Evolutionary conservation across 2,329 filamentous ascomycete species (phyloP), one percentile per base, ranked within the genome.

Genomic region (Hawksworthiomyces lignivorus): DNA sequence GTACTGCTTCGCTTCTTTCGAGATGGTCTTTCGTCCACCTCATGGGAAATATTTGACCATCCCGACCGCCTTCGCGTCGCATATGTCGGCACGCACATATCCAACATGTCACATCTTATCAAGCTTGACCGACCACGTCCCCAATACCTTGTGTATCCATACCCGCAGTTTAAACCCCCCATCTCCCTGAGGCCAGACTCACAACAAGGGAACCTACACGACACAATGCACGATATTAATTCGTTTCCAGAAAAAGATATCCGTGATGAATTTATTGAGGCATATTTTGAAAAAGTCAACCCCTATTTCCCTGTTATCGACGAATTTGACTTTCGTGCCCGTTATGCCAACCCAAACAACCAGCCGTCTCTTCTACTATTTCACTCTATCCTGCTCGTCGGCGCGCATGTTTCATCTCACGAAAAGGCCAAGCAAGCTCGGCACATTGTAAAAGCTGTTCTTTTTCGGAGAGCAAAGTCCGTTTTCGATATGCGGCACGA

Each of bases 401-500:
- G 44, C 10, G 44, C 44, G 3, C 44, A 46, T 18, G 44, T 43
- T n/a, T 46, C 36, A 11, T 28, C 31, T 3, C 39, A 43, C 22
- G 26, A 24, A 19, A 36, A 36, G 11, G 44, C 36, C 15, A 15
- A 27, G 12, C 39, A 46, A 7, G 44, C 39, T 7, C 39, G 39
- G 7, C 39, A 42, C 18, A 36, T 43, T 14, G 32, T 46, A 39
- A 46, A 42, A 15, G 44, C 44, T 5, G 39, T 39, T 3, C 28
- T 46, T 5, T 46, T 46, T 9, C 27, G 39, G 4, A 26, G 44
- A 5, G 44, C 44, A 15, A 39, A 43, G 39, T 27, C 24, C n/a
- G 36, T 46, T 11, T 46, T 46, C 26, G 44, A 46, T 17, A 43
- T 43, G 44, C 44, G 44, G 20, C 39, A 39, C 31, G 44, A 46